phyloP scores from a whole-genome alignment of 257 asterid genomes.

The Ehretia macrophylla region DNA sequence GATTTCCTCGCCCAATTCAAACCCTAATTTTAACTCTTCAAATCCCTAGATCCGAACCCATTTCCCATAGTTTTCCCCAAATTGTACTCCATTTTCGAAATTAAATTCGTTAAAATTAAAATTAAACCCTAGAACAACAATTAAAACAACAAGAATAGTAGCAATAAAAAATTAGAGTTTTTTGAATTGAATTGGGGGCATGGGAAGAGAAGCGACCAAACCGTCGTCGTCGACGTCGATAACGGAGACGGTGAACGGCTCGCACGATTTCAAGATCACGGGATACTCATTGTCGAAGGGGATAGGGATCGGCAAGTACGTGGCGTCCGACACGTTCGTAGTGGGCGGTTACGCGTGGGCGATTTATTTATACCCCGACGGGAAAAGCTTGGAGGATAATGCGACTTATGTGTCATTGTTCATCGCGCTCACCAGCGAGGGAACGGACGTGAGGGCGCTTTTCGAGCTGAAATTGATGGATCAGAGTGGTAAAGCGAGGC shows the following conservation, averaged over 20 bases:
- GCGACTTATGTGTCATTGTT: slow-evolving; percentile 79
- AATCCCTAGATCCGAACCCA: slow-evolving; percentile 34
- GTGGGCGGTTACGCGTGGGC: slow-evolving; percentile 97
- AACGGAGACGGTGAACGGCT: slow-evolving; percentile 76
- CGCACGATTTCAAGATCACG: slow-evolving; percentile 78
- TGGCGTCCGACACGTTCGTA: slow-evolving; percentile 73
- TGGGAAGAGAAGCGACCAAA: slow-evolving; percentile 62
- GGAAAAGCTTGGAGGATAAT: slow-evolving; percentile 87
- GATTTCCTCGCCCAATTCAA: neutral
- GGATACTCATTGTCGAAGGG: slow-evolving; percentile 84
- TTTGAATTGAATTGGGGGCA: slow-evolving; percentile 22
- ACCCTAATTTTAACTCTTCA: neutral
- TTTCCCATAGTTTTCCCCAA: neutral
- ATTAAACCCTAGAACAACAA: neutral
- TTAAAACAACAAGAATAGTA: no score
- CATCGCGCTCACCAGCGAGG: slow-evolving; percentile 82
- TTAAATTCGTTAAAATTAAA: neutral
- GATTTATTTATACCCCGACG: slow-evolving; percentile 87
- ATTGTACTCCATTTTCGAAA: neutral
- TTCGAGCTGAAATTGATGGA: slow-evolving; percentile 84
- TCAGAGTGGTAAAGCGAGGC: slow-evolving; percentile 91
- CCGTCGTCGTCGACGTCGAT: slow-evolving; percentile 58
- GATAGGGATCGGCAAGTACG: slow-evolving; percentile 83
- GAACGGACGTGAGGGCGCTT: slow-evolving; percentile 82
- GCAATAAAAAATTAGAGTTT: neutral